Evolutionary conservation across 176 grass and related monocot genomes (phyloP).

Genomic region (Phragmites australis): DNA sequence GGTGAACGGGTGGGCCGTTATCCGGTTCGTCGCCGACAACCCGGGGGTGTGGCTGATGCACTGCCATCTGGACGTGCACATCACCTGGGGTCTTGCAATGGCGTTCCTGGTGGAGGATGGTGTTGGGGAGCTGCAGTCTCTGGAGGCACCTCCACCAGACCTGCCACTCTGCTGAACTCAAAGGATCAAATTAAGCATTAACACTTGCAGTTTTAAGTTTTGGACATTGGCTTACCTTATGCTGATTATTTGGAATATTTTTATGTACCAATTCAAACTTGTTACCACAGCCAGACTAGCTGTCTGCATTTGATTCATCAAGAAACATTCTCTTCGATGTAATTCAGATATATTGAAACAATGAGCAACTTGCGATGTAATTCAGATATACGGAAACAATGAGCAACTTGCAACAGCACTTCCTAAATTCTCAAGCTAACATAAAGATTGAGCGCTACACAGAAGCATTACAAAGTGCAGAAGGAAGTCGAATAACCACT

Average conservation of each 20-base stretch:
- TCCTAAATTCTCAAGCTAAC: not conserved
- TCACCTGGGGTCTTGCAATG: slow-evolving; percentile 96
- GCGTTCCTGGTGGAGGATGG: slow-evolving; percentile 84
- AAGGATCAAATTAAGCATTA: not conserved
- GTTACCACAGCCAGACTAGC: not conserved
- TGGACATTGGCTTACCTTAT: not conserved
- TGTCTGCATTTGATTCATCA: slow-evolving; percentile 22
- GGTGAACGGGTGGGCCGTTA: slow-evolving; percentile 86
- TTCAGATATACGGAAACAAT: not conserved
- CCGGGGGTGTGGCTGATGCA: slow-evolving; percentile 97
- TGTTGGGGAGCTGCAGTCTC: slow-evolving; percentile 56
- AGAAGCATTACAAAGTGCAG: not conserved
- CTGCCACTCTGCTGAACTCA: slow-evolving; percentile 78
- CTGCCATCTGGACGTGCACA: slow-evolving; percentile 88
- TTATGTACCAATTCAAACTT: slow-evolving; percentile 16
- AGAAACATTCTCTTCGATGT: slow-evolving; percentile 7
- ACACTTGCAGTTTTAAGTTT: not conserved
- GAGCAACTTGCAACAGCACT: not conserved
- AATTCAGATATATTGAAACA: slow-evolving; percentile 7
- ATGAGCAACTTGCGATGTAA: not conserved
- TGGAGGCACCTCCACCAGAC: slow-evolving; percentile 62
- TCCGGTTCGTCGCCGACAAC: slow-evolving; percentile 80
- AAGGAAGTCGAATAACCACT: slow-evolving; percentile 3
- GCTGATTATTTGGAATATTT: slow-evolving; percentile 7
- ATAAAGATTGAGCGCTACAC: not conserved